A percentile compares a stretch with the other conserved stretches of the same genome.
phyloP scores from a whole-genome alignment of 1,139 yeast species.

The Pichia sp. region DNA sequence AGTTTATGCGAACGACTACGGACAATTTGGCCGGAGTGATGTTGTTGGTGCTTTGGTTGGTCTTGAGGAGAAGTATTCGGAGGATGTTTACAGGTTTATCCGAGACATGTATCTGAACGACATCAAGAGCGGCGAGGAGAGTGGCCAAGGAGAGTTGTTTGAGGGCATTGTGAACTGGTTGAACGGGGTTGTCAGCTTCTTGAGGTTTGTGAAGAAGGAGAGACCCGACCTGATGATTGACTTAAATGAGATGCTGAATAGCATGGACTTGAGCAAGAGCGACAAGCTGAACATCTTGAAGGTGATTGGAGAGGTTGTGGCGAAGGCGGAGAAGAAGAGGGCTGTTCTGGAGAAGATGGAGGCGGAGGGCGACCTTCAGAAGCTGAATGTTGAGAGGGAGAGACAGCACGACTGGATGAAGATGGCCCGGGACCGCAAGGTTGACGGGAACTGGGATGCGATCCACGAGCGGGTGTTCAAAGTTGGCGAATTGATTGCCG shows the following conservation, averaged over 20 bases:
- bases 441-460: conserved; percentile 35
- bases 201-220: conserved; percentile 59
- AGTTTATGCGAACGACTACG: conserved; percentile 43
- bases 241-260: conserved; percentile 32
- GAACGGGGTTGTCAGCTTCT: conserved; percentile 49
- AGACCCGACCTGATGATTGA: conserved; percentile 43
- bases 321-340: conserved; percentile 25
- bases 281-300: conserved; percentile 36
- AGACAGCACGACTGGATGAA: conserved; percentile 29
- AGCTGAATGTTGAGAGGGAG: conserved; percentile 19
- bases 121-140: conserved; percentile 35
- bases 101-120: conserved; percentile 75
- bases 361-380: conserved; percentile 33
- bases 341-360: conserved; percentile 43
- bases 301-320: conserved; percentile 45
- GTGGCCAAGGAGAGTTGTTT: conserved; percentile 51
- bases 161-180: conserved; percentile 68
- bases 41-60: conserved; percentile 64
- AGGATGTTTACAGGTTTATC: conserved; percentile 65
- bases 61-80: conserved; percentile 66
- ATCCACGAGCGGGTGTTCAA: conserved; percentile 27
- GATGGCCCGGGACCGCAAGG: conserved; percentile 26
- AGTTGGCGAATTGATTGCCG: conserved; percentile 18
- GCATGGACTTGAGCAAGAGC: conserved; percentile 26
- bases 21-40: conserved; percentile 26